Evolutionary conservation across 306 rosid species (phyloP).

Genomic region (Begonia loranthoides): DNA sequence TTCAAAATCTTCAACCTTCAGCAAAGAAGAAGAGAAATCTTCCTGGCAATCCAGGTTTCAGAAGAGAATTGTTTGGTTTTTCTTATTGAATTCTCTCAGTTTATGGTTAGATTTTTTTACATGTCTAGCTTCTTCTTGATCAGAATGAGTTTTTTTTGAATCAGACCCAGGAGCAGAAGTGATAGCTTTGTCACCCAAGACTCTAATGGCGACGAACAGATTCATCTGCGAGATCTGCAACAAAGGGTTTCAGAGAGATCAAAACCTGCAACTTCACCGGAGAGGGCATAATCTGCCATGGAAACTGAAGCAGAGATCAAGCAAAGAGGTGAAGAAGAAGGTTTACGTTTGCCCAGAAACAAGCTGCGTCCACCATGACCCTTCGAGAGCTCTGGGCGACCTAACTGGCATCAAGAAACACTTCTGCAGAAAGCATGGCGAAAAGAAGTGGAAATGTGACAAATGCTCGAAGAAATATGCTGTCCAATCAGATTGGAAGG

Average conservation of each 20-base stretch:
- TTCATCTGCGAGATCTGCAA: constrained; percentile 17
- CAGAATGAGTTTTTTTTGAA: background rate
- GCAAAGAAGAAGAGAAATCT: constrained; percentile 79
- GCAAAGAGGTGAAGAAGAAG: constrained; percentile 17
- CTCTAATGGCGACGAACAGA: constrained; percentile 13
- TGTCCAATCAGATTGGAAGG: constrained; percentile 21
- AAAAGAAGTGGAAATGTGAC: constrained; percentile 20
- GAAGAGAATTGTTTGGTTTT: too few species aligned
- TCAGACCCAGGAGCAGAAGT: constrained; percentile 18
- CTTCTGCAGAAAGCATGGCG: constrained; percentile 17
- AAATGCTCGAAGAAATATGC: constrained; percentile 19
- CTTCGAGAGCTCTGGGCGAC: constrained; percentile 15
- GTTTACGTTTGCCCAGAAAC: constrained; percentile 14
- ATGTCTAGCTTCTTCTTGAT: too few species aligned
- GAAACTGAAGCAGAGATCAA: constrained; percentile 14
- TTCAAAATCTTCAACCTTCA: constrained; percentile 15
- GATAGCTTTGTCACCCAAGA: constrained; percentile 15
- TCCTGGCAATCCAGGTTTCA: constrained; percentile 90
- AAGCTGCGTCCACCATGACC: constrained; percentile 16
- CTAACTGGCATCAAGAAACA: constrained; percentile 16
- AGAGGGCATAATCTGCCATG: constrained; percentile 21
- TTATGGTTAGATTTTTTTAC: background rate
- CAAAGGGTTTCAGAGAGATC: constrained; percentile 18
- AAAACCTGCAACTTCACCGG: constrained; percentile 13
- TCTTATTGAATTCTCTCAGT: background rate